Percentiles rank a stretch among this genome's conserved stretches.
Conservation (phyloP, 441 rosid genomes). For the Corymbia calophylla region DNA sequence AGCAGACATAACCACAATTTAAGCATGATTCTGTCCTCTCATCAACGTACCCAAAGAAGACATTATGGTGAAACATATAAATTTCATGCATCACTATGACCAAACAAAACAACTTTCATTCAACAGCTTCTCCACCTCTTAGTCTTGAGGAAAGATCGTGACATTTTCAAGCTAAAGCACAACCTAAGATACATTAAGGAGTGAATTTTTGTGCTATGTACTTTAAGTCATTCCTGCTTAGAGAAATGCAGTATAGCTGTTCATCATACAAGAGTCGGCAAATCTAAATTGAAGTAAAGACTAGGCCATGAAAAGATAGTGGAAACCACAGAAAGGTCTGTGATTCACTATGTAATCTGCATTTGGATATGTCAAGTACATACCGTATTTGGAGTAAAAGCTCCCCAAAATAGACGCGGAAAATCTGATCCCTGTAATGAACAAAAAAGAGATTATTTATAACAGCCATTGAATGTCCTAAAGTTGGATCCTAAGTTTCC, state of each 20-base stretch:
- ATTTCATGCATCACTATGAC: not conserved
- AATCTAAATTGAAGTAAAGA: not conserved
- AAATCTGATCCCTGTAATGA: slow-evolving; percentile 69
- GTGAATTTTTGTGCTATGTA: not conserved
- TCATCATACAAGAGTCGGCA: not conserved
- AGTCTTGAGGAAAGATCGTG: not conserved
- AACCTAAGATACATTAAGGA: not conserved
- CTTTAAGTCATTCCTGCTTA: not conserved
- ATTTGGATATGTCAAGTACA: not conserved
- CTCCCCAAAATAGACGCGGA: slow-evolving; percentile 90
- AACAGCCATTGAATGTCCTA: not conserved
- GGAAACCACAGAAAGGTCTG: not conserved
- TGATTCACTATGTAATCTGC: not conserved
- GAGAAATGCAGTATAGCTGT: not conserved
- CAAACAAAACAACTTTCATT: not conserved
- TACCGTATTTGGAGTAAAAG: slow-evolving; percentile 68
- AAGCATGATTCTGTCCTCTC: not conserved
- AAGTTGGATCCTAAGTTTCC: not conserved
- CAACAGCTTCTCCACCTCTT: not conserved
- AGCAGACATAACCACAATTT: not conserved
- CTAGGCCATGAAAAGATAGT: not conserved
- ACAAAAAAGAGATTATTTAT: not conserved
- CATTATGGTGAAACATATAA: not conserved
- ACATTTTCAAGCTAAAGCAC: not conserved
- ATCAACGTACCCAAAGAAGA: not conserved